These are phyloP conservation scores for Panaeolus papilionaceus DNA, from an alignment of 768 basidiomycete species.

Conservation along the genomic window DNA sequence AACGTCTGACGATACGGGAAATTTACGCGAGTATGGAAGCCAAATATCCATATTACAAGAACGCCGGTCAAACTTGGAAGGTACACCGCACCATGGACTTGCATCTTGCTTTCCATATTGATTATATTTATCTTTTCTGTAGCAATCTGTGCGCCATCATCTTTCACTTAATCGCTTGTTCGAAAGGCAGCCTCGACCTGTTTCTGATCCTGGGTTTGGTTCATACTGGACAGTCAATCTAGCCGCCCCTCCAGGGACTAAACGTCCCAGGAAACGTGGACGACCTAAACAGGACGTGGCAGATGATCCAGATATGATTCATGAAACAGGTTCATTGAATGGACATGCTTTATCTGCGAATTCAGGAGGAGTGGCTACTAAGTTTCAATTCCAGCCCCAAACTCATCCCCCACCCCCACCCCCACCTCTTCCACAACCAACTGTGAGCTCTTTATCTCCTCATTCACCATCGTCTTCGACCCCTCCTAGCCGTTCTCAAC, in stretches of 20 bases:
- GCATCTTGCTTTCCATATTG: conserved; percentile 22
- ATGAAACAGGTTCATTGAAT: conserved; percentile 13
- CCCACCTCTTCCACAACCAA: conserved; percentile 32
- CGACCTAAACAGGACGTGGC: conserved; percentile 55
- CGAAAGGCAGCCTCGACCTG: conserved; percentile 81
- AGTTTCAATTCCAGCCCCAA: conserved; percentile 35
- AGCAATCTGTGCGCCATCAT: conserved; percentile 92
- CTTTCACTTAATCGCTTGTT: conserved; percentile 83
- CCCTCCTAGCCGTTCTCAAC: conserved; percentile 4
- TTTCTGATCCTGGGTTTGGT: conserved; percentile 86
- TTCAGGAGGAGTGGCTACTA: conserved; percentile 21
- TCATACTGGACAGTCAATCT: conserved; percentile 94
- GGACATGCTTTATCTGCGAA: conserved; percentile 16
- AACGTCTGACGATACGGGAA: conserved; percentile 81
- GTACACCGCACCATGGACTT: conserved; percentile 41
- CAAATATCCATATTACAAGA: conserved; percentile 83
- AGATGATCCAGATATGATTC: conserved; percentile 24
- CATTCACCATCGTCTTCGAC: conserved; percentile 17
- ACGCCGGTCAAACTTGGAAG: conserved; percentile 87
- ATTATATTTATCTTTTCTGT: conserved; percentile 22
- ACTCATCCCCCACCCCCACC: conserved; percentile 33
- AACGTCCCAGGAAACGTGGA: conserved; percentile 83
- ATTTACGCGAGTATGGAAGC: conserved; percentile 89
- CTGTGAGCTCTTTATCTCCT: conserved; percentile 29
- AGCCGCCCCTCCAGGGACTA: conserved; percentile 83